These are phyloP conservation scores for Neopestalotiopsis rosae DNA, from an alignment of 2,329 filamentous ascomycete genomes.

Conservation along the genomic window DNA sequence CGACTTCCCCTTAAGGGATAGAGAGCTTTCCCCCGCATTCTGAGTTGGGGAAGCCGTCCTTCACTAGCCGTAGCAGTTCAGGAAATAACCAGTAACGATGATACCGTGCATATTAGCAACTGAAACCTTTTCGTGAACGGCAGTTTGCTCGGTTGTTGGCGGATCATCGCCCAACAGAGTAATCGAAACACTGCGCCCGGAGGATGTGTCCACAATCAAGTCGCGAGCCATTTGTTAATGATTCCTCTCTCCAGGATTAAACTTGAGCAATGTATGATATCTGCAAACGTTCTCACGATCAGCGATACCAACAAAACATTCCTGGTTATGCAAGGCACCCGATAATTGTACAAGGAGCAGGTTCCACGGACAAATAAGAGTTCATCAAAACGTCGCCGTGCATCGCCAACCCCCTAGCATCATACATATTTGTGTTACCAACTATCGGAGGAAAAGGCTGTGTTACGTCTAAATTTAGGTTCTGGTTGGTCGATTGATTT, in stretches of 20 bases:
- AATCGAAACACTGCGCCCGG: not conserved
- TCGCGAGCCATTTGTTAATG: too few relatives aligned
- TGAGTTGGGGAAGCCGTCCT: not conserved
- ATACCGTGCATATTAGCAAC: not conserved
- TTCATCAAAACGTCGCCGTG: not conserved
- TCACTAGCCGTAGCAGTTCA: not conserved
- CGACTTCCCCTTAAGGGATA: not conserved
- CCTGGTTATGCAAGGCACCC: not conserved
- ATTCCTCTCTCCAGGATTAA: too few relatives aligned
- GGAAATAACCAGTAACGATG: not conserved
- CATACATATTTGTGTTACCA: not conserved
- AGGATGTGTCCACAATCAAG: too few relatives aligned
- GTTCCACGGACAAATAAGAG: not conserved
- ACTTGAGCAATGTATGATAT: too few relatives aligned
- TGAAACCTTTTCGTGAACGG: not conserved
- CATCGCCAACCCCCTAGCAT: not conserved
- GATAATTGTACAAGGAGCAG: not conserved
- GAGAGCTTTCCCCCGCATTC: conserved; percentile 2
- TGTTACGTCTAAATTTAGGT: not conserved
- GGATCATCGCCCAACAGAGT: not conserved
- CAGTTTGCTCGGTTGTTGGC: not conserved
- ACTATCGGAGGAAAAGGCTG: not conserved
- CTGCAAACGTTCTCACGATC: too few relatives aligned
- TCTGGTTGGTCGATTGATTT: not conserved
- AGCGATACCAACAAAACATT: not conserved